A percentile compares a stretch with the other conserved stretches of the same genome.
These are phyloP conservation scores for Malania oleifera DNA, from an alignment of 164 flowering plant species.

Conservation along the genomic window DNA sequence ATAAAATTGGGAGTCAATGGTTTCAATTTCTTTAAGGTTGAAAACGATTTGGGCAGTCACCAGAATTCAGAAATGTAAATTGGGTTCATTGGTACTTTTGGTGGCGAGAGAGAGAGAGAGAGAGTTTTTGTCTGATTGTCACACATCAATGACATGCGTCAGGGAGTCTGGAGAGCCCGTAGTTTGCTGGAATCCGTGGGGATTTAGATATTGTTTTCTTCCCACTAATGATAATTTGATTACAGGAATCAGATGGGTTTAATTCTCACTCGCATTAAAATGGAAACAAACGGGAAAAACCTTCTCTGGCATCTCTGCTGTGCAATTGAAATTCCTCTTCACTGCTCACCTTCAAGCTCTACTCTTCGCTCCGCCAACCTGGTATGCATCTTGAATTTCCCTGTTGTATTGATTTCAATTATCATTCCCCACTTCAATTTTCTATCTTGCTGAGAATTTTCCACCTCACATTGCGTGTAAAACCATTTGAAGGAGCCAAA, in stretches of 20 bases:
- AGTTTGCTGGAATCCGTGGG: slow-evolving; percentile 9
- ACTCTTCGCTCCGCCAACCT: neutral
- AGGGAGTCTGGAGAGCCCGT: slow-evolving; percentile 12
- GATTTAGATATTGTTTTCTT: neutral
- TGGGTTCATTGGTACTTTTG: neutral
- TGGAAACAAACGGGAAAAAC: neutral
- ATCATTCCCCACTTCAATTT: slow-evolving; percentile 12
- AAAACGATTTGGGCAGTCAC: slow-evolving; percentile 14
- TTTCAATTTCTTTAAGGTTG: slow-evolving; percentile 6
- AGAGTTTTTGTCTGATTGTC: slow-evolving; percentile 16
- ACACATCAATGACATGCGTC: slow-evolving; percentile 15
- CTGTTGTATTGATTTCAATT: no score
- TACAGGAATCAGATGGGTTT: slow-evolving; percentile 3
- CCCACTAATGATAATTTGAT: neutral
- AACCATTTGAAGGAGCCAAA: no score
- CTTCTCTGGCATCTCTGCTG: neutral
- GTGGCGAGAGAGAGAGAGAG: slow-evolving; percentile 1
- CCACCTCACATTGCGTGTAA: no score
- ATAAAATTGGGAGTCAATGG: no score
- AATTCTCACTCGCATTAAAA: no score
- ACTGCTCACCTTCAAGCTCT: neutral
- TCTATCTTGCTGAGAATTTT: neutral
- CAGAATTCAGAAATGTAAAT: neutral
- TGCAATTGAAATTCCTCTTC: neutral
- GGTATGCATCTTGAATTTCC: no score